A percentile compares a stretch with the other conserved stretches of the same genome.
Conservation (phyloP, 345 rosid genomes). For the Corchorus olitorius region DNA sequence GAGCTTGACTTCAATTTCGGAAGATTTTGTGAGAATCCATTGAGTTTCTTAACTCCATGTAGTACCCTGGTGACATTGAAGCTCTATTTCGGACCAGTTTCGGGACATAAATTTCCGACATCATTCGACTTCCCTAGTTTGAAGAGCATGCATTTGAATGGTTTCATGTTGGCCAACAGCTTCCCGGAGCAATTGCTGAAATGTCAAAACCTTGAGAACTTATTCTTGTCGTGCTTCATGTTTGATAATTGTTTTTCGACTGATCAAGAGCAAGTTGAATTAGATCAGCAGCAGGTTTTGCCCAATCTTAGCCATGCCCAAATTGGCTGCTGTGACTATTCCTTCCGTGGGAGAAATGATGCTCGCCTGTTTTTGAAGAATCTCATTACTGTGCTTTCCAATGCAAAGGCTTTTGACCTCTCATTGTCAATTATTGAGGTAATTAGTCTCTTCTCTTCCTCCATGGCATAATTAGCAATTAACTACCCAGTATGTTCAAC, state of each 20-base stretch:
- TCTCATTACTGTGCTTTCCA: background rate
- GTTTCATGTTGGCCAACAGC: background rate
- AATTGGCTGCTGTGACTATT: background rate
- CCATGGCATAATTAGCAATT: background rate
- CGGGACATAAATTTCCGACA: background rate
- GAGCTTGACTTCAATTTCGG: background rate
- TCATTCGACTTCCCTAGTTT: background rate
- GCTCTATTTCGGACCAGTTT: background rate
- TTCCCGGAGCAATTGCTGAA: background rate
- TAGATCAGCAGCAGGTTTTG: background rate
- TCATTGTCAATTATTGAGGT: background rate
- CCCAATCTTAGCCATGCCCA: background rate
- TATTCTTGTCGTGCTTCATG: background rate
- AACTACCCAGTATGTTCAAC: no score
- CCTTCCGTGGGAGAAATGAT: background rate
- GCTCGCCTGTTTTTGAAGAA: background rate
- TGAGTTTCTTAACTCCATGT: background rate
- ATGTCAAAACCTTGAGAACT: background rate
- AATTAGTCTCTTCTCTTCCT: background rate
- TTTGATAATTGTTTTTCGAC: background rate
- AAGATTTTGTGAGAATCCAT: background rate
- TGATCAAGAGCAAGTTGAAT: background rate
- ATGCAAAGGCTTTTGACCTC: background rate
- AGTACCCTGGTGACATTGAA: background rate
- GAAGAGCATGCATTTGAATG: background rate